These are phyloP conservation scores for Elsinoe batatas DNA, from an alignment of 2,329 filamentous ascomycete genomes.

Conservation along the genomic window DNA sequence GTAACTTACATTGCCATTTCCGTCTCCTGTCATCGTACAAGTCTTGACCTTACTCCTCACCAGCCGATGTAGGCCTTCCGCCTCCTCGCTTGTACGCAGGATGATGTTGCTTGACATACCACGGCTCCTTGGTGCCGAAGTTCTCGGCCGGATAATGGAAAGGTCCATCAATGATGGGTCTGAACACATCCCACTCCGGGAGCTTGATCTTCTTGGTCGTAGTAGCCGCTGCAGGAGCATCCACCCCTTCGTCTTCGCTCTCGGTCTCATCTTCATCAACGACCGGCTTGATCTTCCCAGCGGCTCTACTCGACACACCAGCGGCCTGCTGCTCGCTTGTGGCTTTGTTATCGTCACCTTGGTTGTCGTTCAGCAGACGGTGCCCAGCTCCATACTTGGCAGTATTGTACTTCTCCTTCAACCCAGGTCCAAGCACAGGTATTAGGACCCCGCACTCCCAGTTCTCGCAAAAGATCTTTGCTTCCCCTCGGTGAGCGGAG, in stretches of 20 bases:
- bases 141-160: slow-evolving; percentile 49
- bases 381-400: not conserved
- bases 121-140: slow-evolving; percentile 39
- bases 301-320: not conserved
- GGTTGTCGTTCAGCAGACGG: not conserved
- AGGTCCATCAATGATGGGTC: slow-evolving; percentile 50
- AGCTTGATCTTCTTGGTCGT: slow-evolving; percentile 1
- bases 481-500: slow-evolving; percentile 43
- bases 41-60: not conserved
- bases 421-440: slow-evolving; percentile 36
- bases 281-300: not conserved
- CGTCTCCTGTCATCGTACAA: not conserved
- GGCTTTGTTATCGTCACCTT: slow-evolving; percentile 13
- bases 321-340: not conserved
- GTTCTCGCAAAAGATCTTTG: slow-evolving; percentile 76
- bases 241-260: slow-evolving; percentile 14
- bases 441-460: slow-evolving; percentile 92
- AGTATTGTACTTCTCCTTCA: not conserved
- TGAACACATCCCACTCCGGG: slow-evolving; percentile 42
- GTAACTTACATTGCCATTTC: not conserved
- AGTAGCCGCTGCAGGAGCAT: not conserved
- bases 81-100: not conserved
- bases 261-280: slow-evolving; percentile 17
- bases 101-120: slow-evolving; percentile 30
- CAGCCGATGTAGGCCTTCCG: not conserved